phyloP scores from a whole-genome alignment of 2,329 filamentous ascomycete genomes.

The Hortaea werneckii region DNA sequence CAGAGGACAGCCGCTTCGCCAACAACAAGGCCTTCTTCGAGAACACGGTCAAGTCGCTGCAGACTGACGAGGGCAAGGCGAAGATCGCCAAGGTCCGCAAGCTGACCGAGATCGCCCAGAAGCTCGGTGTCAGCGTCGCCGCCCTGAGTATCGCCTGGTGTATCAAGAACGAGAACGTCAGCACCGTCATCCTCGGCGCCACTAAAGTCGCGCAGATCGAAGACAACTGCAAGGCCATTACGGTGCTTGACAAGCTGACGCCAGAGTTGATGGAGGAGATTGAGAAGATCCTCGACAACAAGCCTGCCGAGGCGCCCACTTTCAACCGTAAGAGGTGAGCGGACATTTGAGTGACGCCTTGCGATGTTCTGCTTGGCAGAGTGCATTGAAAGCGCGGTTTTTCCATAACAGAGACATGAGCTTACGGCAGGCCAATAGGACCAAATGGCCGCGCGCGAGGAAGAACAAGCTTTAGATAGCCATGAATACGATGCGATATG shows the following conservation, averaged over 20 bases:
- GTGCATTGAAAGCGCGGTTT: too few relatives aligned
- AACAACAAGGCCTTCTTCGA: slow-evolving; percentile 50
- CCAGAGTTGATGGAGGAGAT: slow-evolving; percentile 34
- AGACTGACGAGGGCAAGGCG: slow-evolving; percentile 39
- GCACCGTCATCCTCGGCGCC: slow-evolving; percentile 46
- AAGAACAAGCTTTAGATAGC: slow-evolving; percentile 2
- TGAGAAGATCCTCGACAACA: slow-evolving; percentile 33
- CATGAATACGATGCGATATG: not conserved
- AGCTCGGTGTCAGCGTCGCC: slow-evolving; percentile 36
- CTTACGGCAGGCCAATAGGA: not conserved
- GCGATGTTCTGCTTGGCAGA: too few relatives aligned
- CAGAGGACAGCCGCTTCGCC: slow-evolving; percentile 50
- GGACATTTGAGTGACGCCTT: not conserved
- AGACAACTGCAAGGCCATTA: slow-evolving; percentile 39
- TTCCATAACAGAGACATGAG: too few relatives aligned
- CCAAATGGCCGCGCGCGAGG: not conserved
- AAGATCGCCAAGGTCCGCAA: slow-evolving; percentile 51
- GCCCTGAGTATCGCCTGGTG: slow-evolving; percentile 50
- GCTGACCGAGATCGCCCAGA: slow-evolving; percentile 40
- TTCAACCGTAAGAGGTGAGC: slow-evolving; percentile 28
- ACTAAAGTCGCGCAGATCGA: slow-evolving; percentile 39
- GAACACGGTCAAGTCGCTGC: slow-evolving; percentile 42
- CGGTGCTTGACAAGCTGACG: slow-evolving; percentile 30
- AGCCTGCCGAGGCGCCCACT: slow-evolving; percentile 22
- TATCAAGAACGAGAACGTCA: slow-evolving; percentile 49